Evolutionary conservation across 176 grass and related monocot species (phyloP).

Genomic region (maize (Zea mays)): Zm-B73-REFERENCE-NAM-5.0 NC_050099.1:204360001-204360500

Average conservation of each 20-base stretch:
- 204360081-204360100: slow-evolving; percentile 88
- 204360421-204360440: not conserved
- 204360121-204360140: slow-evolving; percentile 56
- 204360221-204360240: not conserved
- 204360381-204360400: not conserved
- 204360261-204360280: not conserved
- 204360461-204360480: no score
- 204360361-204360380: slow-evolving; percentile 16
- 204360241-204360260: not conserved
- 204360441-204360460: no score
- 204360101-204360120: slow-evolving; percentile 68
- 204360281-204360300: not conserved
- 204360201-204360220: not conserved
- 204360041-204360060: slow-evolving; percentile 65
- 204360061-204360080: slow-evolving; percentile 86
- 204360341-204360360: not conserved
- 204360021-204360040: slow-evolving; percentile 18
- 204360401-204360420: not conserved
- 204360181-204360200: not conserved
- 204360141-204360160: slow-evolving; percentile 15
- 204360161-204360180: not conserved
- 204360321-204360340: not conserved
- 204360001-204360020: not conserved
- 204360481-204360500: no score
- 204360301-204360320: not conserved